A percentile compares a stretch with the other conserved stretches of the same genome.
These are phyloP conservation scores for Blastobotrys muscicola DNA, from an alignment of 805 yeast genomes.

Conservation along the genomic window DNA sequence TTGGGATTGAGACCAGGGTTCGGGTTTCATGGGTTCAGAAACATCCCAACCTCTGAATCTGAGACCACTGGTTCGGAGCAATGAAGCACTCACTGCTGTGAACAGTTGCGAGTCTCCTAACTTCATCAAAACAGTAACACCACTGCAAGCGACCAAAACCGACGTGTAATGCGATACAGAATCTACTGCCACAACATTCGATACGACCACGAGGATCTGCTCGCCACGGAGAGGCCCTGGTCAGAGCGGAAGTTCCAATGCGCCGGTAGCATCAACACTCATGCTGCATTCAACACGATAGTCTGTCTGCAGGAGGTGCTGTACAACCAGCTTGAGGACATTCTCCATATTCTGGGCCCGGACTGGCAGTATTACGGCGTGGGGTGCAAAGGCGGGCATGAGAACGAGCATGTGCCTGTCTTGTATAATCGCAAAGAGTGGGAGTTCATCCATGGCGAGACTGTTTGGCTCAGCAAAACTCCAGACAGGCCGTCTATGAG, in stretches of 20 bases:
- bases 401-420: slow-evolving; percentile 41
- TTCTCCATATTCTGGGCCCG: slow-evolving; percentile 27
- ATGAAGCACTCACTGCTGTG: no score
- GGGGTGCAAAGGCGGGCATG: slow-evolving; percentile 41
- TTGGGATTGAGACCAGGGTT: no score
- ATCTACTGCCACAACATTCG: slow-evolving; percentile 21
- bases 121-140: no score
- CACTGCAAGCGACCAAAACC: no score
- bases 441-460: slow-evolving; percentile 30
- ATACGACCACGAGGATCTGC: slow-evolving; percentile 15
- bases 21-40: no score
- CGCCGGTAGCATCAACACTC: slow-evolving; percentile 34
- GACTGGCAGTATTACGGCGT: slow-evolving; percentile 39
- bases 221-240: slow-evolving; percentile 39
- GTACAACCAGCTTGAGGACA: slow-evolving; percentile 37
- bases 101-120: no score
- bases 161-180: slow-evolving; percentile 4
- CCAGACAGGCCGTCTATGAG: slow-evolving; percentile 45
- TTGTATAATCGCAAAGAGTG: slow-evolving; percentile 33
- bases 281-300: slow-evolving; percentile 26
- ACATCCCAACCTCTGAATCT: no score
- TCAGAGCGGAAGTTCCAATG: slow-evolving; percentile 32
- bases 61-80: no score
- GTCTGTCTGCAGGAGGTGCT: slow-evolving; percentile 44
- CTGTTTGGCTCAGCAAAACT: slow-evolving; percentile 46